Evolutionary conservation across 1,284 basidiomycete species (phyloP).

Genomic region (Rhodotorula sp.): DNA sequence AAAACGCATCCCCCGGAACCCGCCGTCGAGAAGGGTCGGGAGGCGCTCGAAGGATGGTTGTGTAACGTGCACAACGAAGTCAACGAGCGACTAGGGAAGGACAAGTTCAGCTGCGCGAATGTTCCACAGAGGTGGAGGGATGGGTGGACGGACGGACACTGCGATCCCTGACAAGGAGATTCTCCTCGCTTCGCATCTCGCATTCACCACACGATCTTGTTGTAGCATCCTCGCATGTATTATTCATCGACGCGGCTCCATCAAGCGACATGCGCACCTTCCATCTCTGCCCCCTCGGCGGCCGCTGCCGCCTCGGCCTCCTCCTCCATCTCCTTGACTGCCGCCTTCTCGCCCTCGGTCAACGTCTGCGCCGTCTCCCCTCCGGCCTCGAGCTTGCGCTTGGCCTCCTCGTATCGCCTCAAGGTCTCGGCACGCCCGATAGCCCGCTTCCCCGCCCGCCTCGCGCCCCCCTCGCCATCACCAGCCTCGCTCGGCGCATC

Average conservation of each 20-base stretch:
- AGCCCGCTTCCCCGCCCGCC: slow-evolving; percentile 26
- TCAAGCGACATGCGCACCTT: slow-evolving; percentile 1
- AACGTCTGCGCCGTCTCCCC: neutral
- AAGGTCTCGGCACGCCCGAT: slow-evolving; percentile 32
- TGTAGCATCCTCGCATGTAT: neutral
- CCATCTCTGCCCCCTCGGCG: neutral
- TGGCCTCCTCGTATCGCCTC: slow-evolving; percentile 31
- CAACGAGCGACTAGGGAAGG: slow-evolving; percentile 79
- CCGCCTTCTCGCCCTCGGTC: slow-evolving; percentile 20
- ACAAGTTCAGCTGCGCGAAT: slow-evolving; percentile 71
- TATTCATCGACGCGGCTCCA: neutral
- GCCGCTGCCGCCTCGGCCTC: slow-evolving; percentile 3
- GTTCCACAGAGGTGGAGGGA: slow-evolving; percentile 86
- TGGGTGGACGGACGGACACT: slow-evolving; percentile 79
- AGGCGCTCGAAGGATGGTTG: slow-evolving; percentile 74
- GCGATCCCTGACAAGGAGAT: slow-evolving; percentile 55
- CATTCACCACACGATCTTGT: neutral
- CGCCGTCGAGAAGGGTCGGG: slow-evolving; percentile 56
- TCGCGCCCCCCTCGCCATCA: neutral
- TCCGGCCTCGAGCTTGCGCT: slow-evolving; percentile 16
- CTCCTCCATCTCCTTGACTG: slow-evolving; percentile 14
- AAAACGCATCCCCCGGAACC: slow-evolving; percentile 69
- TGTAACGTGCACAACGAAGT: slow-evolving; percentile 90
- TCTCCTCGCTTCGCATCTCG: neutral
- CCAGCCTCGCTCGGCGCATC: neutral